Base-by-base conservation (phyloP, 768 basidiomycete species). In the Tricholoma sp. region DNA sequence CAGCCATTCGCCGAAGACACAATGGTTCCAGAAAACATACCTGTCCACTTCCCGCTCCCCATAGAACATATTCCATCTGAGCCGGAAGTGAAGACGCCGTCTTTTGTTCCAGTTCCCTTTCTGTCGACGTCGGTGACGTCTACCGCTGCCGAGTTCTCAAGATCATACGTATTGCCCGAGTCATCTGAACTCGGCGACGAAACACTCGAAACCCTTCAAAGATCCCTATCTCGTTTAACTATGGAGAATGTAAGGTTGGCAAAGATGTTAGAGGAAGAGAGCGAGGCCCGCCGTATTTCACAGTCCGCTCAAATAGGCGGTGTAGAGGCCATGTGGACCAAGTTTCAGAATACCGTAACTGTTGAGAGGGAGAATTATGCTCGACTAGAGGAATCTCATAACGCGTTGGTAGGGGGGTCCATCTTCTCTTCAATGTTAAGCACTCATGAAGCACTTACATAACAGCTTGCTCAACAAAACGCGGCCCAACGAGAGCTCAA, bases 381-480 rank as follows among this genome's bases (percentile, higher is more conserved):
- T 37, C 81, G 83, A 28, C 69, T 88, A 12, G 88, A 89, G 61
- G 88, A 87, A 60, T 88, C 86, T 13, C 76, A 82, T 45, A 86
- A 83, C 63, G 85, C 87, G 52, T 66, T 89, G 61, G 85, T 88
- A 68, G 59, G 83, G 69, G 15, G 9, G 20, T 39, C n/a, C 51
- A 34, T 56, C 10, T 13, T 20, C 39, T 24, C 29, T 49, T 15
- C 18, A 24, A 2, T 10, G 6, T 17, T n/a, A 10, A 51, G 36
- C 41, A 31, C n/a, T 24, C 8, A 6, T 17, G n/a, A 10, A 51
- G 36, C 41, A 31, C 42, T 45, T 57, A 60, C 29, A 9, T 59
- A 31, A 12, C 59, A 90, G 88, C 66, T 86, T 33, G 78, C 83
- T 11, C 87, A 88, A 64, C 86, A 89, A 65, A 78, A 82, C 18